phyloP scores from a whole-genome alignment of 2,329 filamentous ascomycete genomes.

The Ophiostoma sp. region DNA sequence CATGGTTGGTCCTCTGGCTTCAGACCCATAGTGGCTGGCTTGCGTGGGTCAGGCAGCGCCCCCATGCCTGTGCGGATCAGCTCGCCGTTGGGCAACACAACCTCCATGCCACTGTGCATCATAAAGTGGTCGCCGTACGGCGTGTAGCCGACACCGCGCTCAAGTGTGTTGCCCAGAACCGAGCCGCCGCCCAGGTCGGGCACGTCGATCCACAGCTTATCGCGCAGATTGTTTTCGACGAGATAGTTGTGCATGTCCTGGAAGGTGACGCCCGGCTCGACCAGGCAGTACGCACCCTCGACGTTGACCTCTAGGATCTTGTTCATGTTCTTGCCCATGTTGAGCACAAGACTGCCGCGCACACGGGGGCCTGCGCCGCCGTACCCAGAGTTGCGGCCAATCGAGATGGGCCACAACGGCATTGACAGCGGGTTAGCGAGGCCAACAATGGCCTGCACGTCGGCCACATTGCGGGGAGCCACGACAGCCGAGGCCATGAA shows the following conservation, averaged over 20 bases:
- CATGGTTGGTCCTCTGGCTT: slow-evolving; percentile 33
- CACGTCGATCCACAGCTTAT: slow-evolving; percentile 47
- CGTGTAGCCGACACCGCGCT: slow-evolving; percentile 50
- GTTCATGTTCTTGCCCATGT: slow-evolving; percentile 55
- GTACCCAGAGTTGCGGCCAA: slow-evolving; percentile 49
- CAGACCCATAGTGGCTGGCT: not conserved
- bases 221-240: slow-evolving; percentile 35
- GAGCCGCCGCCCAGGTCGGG: slow-evolving; percentile 46
- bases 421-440: slow-evolving; percentile 41
- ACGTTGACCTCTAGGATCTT: slow-evolving; percentile 53
- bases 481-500: slow-evolving; percentile 46
- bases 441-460: slow-evolving; percentile 49
- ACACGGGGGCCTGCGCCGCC: slow-evolving; percentile 55
- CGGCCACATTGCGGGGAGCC: slow-evolving; percentile 45
- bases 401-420: slow-evolving; percentile 51
- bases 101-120: slow-evolving; percentile 36
- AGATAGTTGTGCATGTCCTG: slow-evolving; percentile 45
- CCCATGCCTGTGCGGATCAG: slow-evolving; percentile 51
- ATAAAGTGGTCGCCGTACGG: slow-evolving; percentile 45
- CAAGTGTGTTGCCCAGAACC: slow-evolving; percentile 48
- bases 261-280: slow-evolving; percentile 59
- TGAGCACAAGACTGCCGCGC: slow-evolving; percentile 50
- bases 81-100: slow-evolving; percentile 45
- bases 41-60: slow-evolving; percentile 41
- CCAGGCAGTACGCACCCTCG: slow-evolving; percentile 50